phyloP scores from a whole-genome alignment of 202 grass and related monocot species.

The Setaria viridis region DNA sequence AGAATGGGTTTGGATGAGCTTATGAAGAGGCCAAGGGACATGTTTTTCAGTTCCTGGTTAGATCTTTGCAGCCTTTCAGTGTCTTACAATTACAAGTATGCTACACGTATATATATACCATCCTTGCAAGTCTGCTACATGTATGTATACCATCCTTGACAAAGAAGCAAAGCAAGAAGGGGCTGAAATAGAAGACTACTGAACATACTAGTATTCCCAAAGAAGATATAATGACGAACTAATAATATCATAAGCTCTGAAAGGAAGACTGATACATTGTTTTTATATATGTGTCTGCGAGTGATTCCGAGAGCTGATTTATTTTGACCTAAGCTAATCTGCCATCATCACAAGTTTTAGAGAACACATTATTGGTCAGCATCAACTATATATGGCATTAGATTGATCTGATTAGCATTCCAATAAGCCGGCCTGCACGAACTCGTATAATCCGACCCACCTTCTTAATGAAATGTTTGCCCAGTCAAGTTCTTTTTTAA shows the following conservation, averaged over 20 bases:
- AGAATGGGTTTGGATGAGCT: slow-evolving; percentile 18
- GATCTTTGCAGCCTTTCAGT: neutral
- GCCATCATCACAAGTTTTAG: slow-evolving; percentile 24
- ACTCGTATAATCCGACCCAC: neutral
- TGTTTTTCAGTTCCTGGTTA: neutral
- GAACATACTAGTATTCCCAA: slow-evolving; percentile 6
- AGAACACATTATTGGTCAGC: neutral
- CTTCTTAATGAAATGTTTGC: neutral
- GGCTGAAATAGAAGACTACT: neutral
- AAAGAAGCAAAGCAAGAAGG: slow-evolving; percentile 39
- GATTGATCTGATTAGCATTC: slow-evolving; percentile 9
- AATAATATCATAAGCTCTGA: neutral
- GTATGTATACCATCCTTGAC: slow-evolving; percentile 22
- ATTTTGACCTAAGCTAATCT: slow-evolving; percentile 16
- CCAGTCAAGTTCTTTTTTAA: neutral
- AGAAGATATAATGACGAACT: slow-evolving; percentile 14
- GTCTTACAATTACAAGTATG: neutral
- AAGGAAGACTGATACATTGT: neutral
- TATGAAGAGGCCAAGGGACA: neutral
- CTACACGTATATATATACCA: neutral
- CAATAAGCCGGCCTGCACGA: neutral
- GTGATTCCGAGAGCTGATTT: slow-evolving; percentile 12
- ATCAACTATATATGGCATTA: neutral
- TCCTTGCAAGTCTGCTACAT: slow-evolving; percentile 10
- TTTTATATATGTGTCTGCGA: neutral